Conservation (phyloP, 768 basidiomycete species). For the Termitomyces sp. region DNA sequence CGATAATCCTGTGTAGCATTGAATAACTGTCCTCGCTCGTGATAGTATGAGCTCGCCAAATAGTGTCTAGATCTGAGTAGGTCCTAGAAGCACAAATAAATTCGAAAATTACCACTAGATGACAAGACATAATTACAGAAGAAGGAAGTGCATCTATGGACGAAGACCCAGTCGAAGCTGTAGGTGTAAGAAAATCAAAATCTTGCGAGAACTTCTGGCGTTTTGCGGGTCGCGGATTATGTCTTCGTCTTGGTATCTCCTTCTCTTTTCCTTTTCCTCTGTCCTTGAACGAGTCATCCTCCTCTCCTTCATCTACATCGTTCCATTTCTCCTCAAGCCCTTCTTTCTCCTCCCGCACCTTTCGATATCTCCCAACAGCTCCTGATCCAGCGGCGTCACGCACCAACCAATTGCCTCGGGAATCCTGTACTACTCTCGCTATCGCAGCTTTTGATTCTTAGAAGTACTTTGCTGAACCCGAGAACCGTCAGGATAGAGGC, state of each 20-base stretch:
- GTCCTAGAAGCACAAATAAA: conserved; percentile 30
- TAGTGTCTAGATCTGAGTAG: conserved; percentile 47
- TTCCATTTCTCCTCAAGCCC: conserved; percentile 11
- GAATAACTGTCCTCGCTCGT: conserved; percentile 54
- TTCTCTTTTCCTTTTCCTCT: conserved; percentile 10
- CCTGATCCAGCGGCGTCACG: conserved; percentile 56
- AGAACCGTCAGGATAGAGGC: conserved; percentile 60
- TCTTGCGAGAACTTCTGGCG: conserved; percentile 44
- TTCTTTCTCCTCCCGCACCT: conserved; percentile 16
- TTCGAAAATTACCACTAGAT: background rate
- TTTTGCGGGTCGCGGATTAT: conserved; percentile 28
- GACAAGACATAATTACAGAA: conserved; percentile 36
- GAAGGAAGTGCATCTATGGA: conserved; percentile 35
- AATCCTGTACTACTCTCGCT: conserved; percentile 35
- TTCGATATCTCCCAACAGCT: conserved; percentile 32
- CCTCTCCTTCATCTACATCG: conserved; percentile 11
- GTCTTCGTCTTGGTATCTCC: conserved; percentile 9
- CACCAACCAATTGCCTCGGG: conserved; percentile 64
- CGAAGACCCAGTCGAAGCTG: conserved; percentile 5
- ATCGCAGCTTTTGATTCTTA: conserved; percentile 28
- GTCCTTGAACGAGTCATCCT: conserved; percentile 2
- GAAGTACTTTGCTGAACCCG: conserved; percentile 48
- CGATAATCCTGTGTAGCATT: conserved; percentile 47
- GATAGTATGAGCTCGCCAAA: conserved; percentile 51
- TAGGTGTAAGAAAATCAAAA: conserved; percentile 50